Conservation (phyloP, 2,329 filamentous ascomycete genomes). For the Epichloe amarillans region DNA sequence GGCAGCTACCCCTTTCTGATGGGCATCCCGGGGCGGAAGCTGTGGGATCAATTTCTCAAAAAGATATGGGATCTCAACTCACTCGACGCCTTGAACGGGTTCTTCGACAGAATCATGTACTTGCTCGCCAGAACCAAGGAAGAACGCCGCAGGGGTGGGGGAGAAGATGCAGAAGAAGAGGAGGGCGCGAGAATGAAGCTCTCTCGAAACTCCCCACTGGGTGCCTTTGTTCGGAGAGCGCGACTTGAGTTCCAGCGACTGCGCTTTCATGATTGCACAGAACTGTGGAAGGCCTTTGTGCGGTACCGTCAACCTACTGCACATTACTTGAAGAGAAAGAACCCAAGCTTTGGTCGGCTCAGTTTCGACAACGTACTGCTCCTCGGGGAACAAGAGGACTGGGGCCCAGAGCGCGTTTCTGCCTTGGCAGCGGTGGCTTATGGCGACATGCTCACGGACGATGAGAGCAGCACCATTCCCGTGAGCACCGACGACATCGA, state of each 20-base stretch:
- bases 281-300: conserved; percentile 73
- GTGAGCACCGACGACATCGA: conserved; percentile 72
- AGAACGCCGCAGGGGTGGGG: conserved; percentile 39
- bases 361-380: conserved; percentile 45
- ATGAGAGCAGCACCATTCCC: conserved; percentile 25
- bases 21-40: conserved; percentile 57
- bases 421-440: conserved; percentile 35
- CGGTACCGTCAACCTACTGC: conserved; percentile 68
- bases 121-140: conserved; percentile 51
- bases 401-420: conserved; percentile 28
- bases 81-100: conserved; percentile 64
- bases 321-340: conserved; percentile 47
- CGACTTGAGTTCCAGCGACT: conserved; percentile 69
- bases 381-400: conserved; percentile 36
- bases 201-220: conserved; percentile 64
- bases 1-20: conserved; percentile 35
- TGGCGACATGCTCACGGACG: conserved; percentile 36
- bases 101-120: conserved; percentile 49
- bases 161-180: conserved; percentile 27
- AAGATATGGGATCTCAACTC: conserved; percentile 77
- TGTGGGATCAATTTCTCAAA: conserved; percentile 82
- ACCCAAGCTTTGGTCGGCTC: conserved; percentile 42
- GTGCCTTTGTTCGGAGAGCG: conserved; percentile 63
- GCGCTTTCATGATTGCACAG: conserved; percentile 64
- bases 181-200: conserved; percentile 42